Evolutionary conservation across 164 flowering plant genomes (phyloP).

Genomic region (Chloranthus sessilifolius): DNA sequence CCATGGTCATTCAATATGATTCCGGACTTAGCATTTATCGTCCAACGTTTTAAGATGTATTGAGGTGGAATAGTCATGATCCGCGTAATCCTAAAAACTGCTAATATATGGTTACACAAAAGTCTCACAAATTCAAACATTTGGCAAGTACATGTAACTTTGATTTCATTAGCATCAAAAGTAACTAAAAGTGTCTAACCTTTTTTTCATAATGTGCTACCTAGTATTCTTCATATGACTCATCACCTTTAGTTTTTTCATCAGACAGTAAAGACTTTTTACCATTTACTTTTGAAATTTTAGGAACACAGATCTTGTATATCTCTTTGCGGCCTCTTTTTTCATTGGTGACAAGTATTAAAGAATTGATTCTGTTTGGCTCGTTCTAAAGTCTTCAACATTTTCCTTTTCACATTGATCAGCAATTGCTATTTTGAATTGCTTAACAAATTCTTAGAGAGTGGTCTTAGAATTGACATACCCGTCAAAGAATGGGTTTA

Average conservation of each 20-base stretch:
- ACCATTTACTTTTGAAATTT: background rate
- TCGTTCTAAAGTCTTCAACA: background rate
- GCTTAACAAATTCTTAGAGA: background rate
- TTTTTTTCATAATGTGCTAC: background rate
- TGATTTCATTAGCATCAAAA: background rate
- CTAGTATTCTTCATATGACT: background rate
- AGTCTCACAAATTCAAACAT: constrained; percentile 2
- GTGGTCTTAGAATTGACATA: background rate
- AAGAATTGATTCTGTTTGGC: background rate
- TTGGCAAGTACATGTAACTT: background rate
- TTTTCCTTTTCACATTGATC: background rate
- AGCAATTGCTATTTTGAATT: background rate
- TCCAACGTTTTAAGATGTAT: constrained; percentile 7
- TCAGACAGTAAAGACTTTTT: background rate
- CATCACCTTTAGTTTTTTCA: background rate
- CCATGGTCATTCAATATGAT: no score
- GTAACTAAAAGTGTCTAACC: constrained; percentile 4
- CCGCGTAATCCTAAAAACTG: background rate
- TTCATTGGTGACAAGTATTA: background rate
- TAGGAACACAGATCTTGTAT: background rate
- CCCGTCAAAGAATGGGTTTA: background rate
- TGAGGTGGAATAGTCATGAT: background rate
- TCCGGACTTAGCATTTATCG: constrained; percentile 1
- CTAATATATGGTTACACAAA: constrained; percentile 3
- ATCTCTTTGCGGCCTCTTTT: background rate